Percentiles rank a stretch among this genome's conserved stretches.
phyloP scores from a whole-genome alignment of 2,329 filamentous ascomycete genomes.

The Botrytis fabae region DNA sequence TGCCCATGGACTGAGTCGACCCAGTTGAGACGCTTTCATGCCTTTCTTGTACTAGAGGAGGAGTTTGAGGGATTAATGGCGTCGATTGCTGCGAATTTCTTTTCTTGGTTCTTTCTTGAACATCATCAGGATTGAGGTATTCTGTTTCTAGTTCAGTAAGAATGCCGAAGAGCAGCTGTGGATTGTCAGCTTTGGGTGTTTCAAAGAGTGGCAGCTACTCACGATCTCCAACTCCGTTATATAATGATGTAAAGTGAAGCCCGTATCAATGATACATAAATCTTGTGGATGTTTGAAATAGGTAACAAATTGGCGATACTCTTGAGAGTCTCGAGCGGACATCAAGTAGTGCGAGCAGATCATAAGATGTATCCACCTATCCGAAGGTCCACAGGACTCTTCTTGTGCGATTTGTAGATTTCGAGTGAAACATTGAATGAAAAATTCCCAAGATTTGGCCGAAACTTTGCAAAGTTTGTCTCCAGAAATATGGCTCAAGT shows the following conservation, averaged over 20 bases:
- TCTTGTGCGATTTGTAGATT: conserved; percentile 14
- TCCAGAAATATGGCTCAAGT: neutral
- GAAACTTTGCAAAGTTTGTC: neutral
- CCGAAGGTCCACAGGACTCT: neutral
- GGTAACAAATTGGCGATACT: neutral
- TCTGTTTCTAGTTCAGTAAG: conserved; percentile 9
- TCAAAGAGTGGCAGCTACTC: neutral
- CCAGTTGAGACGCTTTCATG: conserved; percentile 10
- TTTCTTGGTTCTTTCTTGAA: neutral
- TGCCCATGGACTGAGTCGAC: neutral
- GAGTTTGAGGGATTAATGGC: neutral
- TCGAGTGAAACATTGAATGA: conserved; percentile 12
- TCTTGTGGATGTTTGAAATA: neutral
- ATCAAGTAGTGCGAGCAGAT: conserved; percentile 18
- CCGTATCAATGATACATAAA: neutral
- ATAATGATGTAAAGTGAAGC: conserved; percentile 16
- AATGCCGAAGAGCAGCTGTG: conserved; percentile 8
- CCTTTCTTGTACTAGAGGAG: neutral
- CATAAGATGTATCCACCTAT: conserved; percentile 19
- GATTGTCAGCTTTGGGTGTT: neutral
- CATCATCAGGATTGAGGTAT: conserved; percentile 1
- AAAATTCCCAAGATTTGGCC: neutral
- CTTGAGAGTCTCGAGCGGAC: conserved; percentile 1
- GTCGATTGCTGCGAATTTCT: neutral
- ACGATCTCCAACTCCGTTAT: conserved; percentile 19